Evolutionary conservation across 108 stramenopile genomes (phyloP).

Genomic region (Discostella stelligeroides): DNA sequence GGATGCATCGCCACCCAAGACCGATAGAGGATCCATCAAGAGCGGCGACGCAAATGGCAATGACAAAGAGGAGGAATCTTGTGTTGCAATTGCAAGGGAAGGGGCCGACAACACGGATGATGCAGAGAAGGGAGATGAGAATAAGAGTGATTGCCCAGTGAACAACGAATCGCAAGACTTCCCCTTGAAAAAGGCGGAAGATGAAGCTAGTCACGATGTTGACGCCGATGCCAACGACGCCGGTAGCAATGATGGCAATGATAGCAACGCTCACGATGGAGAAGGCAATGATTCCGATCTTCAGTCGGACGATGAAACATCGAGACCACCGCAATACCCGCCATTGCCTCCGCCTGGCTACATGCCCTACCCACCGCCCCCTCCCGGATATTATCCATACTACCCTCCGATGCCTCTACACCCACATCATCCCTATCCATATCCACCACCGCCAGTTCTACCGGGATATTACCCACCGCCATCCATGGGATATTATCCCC

Average conservation of each 20-base stretch:
- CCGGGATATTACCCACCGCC: constrained; percentile 25
- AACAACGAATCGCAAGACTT: not conserved
- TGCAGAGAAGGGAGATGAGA: not conserved
- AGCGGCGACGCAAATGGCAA: not conserved
- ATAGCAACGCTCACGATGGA: not conserved
- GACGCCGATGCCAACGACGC: not conserved
- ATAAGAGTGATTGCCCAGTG: not conserved
- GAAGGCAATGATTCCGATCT: not conserved
- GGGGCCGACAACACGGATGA: not conserved
- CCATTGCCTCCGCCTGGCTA: constrained; percentile 4
- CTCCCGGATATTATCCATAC: constrained; percentile 17
- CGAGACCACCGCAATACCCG: not conserved
- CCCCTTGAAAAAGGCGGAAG: not conserved
- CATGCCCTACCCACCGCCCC: constrained; percentile 3
- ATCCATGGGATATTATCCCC: constrained; percentile 37
- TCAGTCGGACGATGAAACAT: not conserved
- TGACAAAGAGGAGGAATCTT: not conserved
- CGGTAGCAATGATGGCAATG: not conserved
- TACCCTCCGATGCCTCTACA: constrained; percentile 17
- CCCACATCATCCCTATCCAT: constrained; percentile 20
- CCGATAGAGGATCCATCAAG: too few relatives aligned
- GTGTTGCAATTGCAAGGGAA: not conserved
- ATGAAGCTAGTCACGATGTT: not conserved
- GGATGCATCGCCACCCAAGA: too few relatives aligned
- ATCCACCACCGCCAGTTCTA: constrained; percentile 32